These are phyloP conservation scores for Gryganskiella cystojenkinii DNA, from an alignment of 192 early-diverging fungal species.

Conservation along the genomic window DNA sequence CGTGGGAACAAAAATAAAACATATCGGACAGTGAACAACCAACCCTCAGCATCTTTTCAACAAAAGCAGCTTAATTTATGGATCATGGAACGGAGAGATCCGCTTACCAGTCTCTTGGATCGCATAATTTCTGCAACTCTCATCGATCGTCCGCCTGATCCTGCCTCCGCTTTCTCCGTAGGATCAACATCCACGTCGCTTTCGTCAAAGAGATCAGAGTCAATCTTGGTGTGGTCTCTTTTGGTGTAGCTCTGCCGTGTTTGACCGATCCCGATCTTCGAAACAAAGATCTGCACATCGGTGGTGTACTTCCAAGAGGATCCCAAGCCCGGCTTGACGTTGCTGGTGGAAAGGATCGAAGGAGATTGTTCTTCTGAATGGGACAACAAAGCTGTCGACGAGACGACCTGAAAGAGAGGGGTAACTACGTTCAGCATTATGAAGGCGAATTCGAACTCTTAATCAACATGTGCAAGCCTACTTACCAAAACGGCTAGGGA, in stretches of 20 bases:
- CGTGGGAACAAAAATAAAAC: too few relatives aligned
- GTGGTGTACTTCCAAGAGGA: conserved; percentile 34
- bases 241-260: not conserved
- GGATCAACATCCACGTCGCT: not conserved
- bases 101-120: conserved; percentile 30
- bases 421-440: too few relatives aligned
- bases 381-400: conserved; percentile 8
- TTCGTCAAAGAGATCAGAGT: not conserved
- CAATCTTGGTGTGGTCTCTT: not conserved
- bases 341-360: conserved; percentile 26
- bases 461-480: not conserved
- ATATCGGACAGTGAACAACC: not conserved
- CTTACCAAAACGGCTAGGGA: conserved; percentile 18
- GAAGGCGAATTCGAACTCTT: too few relatives aligned
- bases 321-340: conserved; percentile 25
- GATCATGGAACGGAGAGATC: not conserved
- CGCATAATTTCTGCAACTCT: conserved; percentile 33
- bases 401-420: conserved; percentile 13
- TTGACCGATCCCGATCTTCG: not conserved
- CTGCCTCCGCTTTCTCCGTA: not conserved
- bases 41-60: not conserved
- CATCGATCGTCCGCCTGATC: not conserved
- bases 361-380: conserved; percentile 37
- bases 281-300: conserved; percentile 34
- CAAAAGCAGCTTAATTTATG: not conserved